phyloP scores from a whole-genome alignment of 306 rosid species.

The Prunus kanzakura region DNA sequence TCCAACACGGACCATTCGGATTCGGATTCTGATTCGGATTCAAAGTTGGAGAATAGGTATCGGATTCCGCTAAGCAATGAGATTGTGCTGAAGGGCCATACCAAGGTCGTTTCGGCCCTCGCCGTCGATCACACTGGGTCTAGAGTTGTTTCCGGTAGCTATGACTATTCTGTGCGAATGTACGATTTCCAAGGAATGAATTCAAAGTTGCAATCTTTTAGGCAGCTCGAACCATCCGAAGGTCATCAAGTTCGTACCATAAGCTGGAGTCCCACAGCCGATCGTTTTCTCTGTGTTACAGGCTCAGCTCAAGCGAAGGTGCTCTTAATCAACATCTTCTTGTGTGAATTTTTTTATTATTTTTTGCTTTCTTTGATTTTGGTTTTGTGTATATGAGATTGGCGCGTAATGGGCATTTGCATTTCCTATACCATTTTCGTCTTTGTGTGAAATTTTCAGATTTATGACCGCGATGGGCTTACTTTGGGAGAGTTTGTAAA shows the following conservation, averaged over 20 bases:
- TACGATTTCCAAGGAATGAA: slow-evolving; percentile 97
- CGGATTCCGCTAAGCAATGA: slow-evolving; percentile 87
- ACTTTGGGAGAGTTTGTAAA: slow-evolving; percentile 88
- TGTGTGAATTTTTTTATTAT: background rate
- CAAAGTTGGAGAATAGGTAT: slow-evolving; percentile 40
- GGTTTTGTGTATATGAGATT: background rate
- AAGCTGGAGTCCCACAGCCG: slow-evolving; percentile 94
- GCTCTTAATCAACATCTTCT: background rate
- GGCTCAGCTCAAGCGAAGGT: slow-evolving; percentile 99
- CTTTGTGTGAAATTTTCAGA: slow-evolving; percentile 38
- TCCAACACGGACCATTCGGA: slow-evolving; percentile 29
- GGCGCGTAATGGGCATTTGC: background rate
- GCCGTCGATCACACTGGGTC: slow-evolving; percentile 96
- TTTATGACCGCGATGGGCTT: slow-evolving; percentile 97
- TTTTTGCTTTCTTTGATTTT: background rate
- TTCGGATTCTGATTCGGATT: slow-evolving; percentile 27
- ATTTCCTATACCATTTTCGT: background rate
- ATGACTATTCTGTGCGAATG: slow-evolving; percentile 83
- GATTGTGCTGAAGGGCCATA: slow-evolving; percentile 92
- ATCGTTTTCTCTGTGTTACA: slow-evolving; percentile 85
- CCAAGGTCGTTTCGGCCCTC: slow-evolving; percentile 88
- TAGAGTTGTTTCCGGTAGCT: slow-evolving; percentile 88
- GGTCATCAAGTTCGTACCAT: slow-evolving; percentile 93
- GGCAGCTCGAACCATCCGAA: slow-evolving; percentile 90
- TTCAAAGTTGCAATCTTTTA: slow-evolving; percentile 78